Base-by-base conservation (phyloP, 371 early-diverging fungal genomes). In the Rhizopus sp. region DNA sequence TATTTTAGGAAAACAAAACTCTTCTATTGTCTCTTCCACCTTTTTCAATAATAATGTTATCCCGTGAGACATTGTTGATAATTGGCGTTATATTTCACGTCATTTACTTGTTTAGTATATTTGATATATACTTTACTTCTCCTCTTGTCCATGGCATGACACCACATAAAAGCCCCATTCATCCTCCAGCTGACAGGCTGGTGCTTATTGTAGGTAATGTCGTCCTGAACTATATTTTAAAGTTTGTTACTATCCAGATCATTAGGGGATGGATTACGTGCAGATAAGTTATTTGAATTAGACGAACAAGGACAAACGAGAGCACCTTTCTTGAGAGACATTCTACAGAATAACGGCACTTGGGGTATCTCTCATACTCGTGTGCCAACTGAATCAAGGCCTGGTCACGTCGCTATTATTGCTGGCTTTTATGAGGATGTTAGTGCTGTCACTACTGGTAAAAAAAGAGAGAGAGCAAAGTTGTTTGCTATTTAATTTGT, bases 381-480 rank as follows among this genome's bases (percentile, higher is more conserved):
- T 34, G 96, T 96, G n/a, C 98, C 98, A 12, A 97, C 98, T 16
- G 98, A 97, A 77, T 93, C 94, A 37, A 83, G 98, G n/a, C 98
- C 98, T 32, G 97, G 98, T 1, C 98, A 97, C 66, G 96, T 97
- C 4, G 96, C 98, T 23, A 83, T 96, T 35, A 94, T 97, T 72
- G 96, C 95, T 33, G 98, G 98, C 1, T 94, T 97, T 67, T 96
- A 96, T 73, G 98, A 97, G 68, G 98, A 97, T 76, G 95, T 95
- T 35, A 93, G 93, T 71, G 96, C 98, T 8, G 96, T 97, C 4
- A 96, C 95, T 12, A 95, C 93, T 72, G 96, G 88, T 85, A 64
- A 52, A 17, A 23, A 47, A 10, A 33, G 45, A 12, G 17, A 39
- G 15, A 13, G 23, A 50, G 8, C 1, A 13, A 37, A 33, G 13